Percentiles rank a stretch among this genome's conserved stretches.
Evolutionary conservation across 495 filamentous ascomycete genomes (phyloP).

Genomic region (Neurospora terricola): DNA sequence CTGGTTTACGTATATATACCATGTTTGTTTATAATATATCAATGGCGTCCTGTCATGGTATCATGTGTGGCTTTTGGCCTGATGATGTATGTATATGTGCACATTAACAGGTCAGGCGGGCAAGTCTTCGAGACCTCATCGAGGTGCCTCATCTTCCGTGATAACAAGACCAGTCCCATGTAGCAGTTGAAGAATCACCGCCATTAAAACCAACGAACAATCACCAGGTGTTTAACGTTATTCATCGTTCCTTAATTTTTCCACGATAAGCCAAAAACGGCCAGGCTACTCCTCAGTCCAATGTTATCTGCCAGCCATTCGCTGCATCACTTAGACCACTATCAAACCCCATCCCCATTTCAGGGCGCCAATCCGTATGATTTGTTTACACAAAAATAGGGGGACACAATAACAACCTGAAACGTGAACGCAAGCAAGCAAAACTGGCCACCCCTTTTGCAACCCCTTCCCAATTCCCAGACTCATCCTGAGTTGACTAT

Average conservation of each 20-base stretch:
- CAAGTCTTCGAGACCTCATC: no score
- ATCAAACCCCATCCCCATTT: not conserved
- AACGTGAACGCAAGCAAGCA: not conserved
- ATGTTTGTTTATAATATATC: not conserved
- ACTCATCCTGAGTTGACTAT: not conserved
- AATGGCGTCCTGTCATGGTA: not conserved
- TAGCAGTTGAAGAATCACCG: no score
- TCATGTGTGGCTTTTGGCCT: no score
- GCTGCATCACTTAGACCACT: not conserved
- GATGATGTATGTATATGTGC: no score
- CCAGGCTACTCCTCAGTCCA: not conserved
- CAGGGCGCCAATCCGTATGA: not conserved
- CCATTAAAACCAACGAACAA: no score
- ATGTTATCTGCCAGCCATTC: not conserved
- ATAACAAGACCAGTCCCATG: no score
- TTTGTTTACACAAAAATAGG: not conserved
- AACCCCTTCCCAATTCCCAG: not conserved
- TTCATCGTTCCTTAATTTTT: not conserved
- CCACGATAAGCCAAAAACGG: not conserved
- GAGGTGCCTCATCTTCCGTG: no score
- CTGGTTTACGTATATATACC: not conserved
- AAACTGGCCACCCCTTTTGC: not conserved
- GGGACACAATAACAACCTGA: not conserved
- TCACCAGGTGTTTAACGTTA: no score
- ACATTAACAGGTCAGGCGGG: no score